Conservation (phyloP, 352 stramenopile species). For the Phytophthora megakarya region DNA sequence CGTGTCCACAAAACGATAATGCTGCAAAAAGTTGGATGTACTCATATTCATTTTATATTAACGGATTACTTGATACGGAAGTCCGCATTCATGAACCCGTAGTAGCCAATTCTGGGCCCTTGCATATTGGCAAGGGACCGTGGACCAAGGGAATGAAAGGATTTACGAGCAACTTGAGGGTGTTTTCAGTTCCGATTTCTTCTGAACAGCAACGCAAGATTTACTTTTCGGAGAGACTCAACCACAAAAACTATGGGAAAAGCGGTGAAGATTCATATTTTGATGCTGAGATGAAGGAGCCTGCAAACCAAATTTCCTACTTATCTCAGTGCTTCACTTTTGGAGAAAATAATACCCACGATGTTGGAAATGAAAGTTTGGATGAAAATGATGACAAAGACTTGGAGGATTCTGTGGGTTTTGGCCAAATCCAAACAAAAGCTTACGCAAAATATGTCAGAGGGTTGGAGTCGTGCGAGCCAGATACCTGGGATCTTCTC, state of each 20-base stretch:
- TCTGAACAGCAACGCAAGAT: conserved; percentile 31
- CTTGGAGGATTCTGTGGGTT: background rate
- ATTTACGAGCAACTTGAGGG: conserved; percentile 61
- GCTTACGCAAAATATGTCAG: conserved; percentile 20
- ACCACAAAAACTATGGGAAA: conserved; percentile 32
- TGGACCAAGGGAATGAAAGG: conserved; percentile 71
- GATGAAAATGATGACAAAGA: background rate
- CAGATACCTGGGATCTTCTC: conserved; percentile 35
- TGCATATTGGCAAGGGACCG: conserved; percentile 71
- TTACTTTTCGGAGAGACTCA: conserved; percentile 33
- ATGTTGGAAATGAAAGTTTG: background rate
- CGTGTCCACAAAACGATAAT: conserved; percentile 11
- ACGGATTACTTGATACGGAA: conserved; percentile 59
- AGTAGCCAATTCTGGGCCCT: conserved; percentile 53
- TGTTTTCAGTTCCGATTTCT: conserved; percentile 44
- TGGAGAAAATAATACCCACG: background rate
- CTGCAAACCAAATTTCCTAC: conserved; percentile 46
- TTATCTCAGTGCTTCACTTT: conserved; percentile 36
- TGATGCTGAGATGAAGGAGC: background rate
- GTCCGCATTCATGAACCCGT: conserved; percentile 51
- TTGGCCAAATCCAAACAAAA: conserved; percentile 11
- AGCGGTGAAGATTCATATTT: background rate
- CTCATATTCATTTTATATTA: conserved; percentile 59
- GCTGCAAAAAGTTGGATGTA: conserved; percentile 41
- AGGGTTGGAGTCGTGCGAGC: conserved; percentile 25